Conservation (phyloP, 2,329 filamentous ascomycete genomes). For the Talaromyces sp. region DNA sequence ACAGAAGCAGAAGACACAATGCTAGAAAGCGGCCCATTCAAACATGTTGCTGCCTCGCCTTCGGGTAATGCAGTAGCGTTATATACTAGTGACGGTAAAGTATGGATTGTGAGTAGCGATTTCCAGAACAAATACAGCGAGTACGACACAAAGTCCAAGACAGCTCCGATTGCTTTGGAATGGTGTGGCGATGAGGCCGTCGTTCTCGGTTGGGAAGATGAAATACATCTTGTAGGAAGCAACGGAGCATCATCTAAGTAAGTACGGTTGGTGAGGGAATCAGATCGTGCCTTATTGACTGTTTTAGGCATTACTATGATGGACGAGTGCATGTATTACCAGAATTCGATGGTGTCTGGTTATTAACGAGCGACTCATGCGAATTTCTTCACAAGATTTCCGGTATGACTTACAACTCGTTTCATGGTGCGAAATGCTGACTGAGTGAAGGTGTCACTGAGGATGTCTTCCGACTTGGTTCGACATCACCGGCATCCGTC, state of each 20-base stretch:
- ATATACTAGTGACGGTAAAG: slow-evolving; percentile 77
- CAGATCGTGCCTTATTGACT: neutral
- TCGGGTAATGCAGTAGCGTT: slow-evolving; percentile 85
- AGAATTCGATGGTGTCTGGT: slow-evolving; percentile 81
- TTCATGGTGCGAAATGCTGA: slow-evolving; percentile 3
- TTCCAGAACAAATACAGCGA: slow-evolving; percentile 91
- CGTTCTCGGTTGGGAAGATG: slow-evolving; percentile 94
- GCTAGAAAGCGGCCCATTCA: slow-evolving; percentile 87
- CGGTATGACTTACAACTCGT: slow-evolving; percentile 32
- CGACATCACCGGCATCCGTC: slow-evolving; percentile 86
- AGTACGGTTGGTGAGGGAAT: slow-evolving; percentile 12
- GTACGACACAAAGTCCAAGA: slow-evolving; percentile 82
- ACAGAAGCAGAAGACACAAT: slow-evolving; percentile 87
- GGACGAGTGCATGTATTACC: slow-evolving; percentile 83
- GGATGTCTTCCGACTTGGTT: slow-evolving; percentile 83
- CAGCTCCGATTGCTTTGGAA: slow-evolving; percentile 78
- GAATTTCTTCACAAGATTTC: slow-evolving; percentile 96
- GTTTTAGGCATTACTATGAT: slow-evolving; percentile 77
- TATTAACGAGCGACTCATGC: slow-evolving; percentile 91
- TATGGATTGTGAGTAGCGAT: slow-evolving; percentile 92
- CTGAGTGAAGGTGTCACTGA: slow-evolving; percentile 63
- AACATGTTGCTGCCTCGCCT: slow-evolving; percentile 84
- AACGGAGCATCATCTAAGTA: slow-evolving; percentile 67
- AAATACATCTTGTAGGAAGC: slow-evolving; percentile 88
- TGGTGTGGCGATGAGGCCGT: slow-evolving; percentile 97